Evolutionary conservation across 345 rosid species (phyloP), one percentile per base, ranked within the genome.

Genomic region (Eutrema yunnanense): DNA sequence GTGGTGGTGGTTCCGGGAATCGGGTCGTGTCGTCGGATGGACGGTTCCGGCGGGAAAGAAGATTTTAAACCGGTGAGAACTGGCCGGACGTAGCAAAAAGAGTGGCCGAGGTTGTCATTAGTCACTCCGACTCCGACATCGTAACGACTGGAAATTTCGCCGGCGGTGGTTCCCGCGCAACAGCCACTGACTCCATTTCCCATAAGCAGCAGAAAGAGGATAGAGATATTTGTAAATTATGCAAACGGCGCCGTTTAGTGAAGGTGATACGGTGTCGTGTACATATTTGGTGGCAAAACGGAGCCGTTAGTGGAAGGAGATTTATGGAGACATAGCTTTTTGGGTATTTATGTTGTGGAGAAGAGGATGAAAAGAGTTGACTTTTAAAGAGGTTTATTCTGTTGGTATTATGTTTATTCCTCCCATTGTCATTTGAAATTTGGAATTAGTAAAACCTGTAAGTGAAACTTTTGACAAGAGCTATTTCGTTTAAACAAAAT

Each of bases 61-160:
- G 74, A 30, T 11, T 62, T 62, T 5, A 81, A 68, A 2, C 75
- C 83, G 14, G 78, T 49, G 50, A 75, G 80, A 43, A 81, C 90
- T 9, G 95, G 82, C 1, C 84, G 79, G 30, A 94, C 72, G 77
- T 94, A 94, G 78, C 89, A 84, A 79, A 94, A 94, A 44, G 98
- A 89, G 73, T 91, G 96, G 2, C 98, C 98, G 5, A 84, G 80
- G 8, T 82, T 87, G 16, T 84, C 89, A 43, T 81, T 83, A 16
- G 65, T 58, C 0, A 73, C 75, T 43, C 71, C 67, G 14, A 63
- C 67, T 53, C 74, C 74, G 55, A 72, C 71, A 14, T 84, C 89
- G 44, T 80, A 76, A 53, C 84, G 78, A 57, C 81, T 71, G 44
- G 82, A 78, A 58, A 64, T 66, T 2, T 84, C 86, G 13, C 85